These are phyloP conservation scores for Purpureocillium takamizusanense DNA, from an alignment of 2,329 filamentous ascomycete genomes.

Conservation along the genomic window DNA sequence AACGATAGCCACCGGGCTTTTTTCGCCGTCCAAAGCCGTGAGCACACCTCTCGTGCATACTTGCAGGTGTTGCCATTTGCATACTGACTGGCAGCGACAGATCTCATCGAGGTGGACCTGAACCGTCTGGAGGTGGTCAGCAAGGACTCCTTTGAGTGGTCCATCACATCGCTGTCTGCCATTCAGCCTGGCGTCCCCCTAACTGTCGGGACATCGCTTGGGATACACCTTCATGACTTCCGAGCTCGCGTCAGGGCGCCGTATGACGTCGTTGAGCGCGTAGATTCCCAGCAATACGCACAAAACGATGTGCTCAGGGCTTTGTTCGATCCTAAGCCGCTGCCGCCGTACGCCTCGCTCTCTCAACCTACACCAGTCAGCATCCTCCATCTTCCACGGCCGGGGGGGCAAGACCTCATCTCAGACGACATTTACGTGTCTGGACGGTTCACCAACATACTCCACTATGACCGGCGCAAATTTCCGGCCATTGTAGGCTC, in stretches of 20 bases:
- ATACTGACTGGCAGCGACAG: conserved; percentile 11
- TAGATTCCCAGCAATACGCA: conserved; percentile 18
- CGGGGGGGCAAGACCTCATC: conserved; percentile 40
- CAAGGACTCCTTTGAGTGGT: conserved; percentile 66
- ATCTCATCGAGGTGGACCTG: conserved; percentile 75
- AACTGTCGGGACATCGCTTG: conserved; percentile 74
- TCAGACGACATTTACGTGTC: conserved; percentile 81
- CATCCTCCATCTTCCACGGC: conserved; percentile 65
- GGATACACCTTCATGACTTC: conserved; percentile 75
- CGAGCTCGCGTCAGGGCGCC: conserved; percentile 33
- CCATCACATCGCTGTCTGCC: conserved; percentile 74
- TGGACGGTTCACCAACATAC: conserved; percentile 78
- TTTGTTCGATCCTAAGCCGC: conserved; percentile 43
- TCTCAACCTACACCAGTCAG: conserved; percentile 75
- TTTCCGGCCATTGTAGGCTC: conserved; percentile 72
- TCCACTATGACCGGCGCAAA: conserved; percentile 81
- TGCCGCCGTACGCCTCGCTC: conserved; percentile 58
- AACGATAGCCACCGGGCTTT: conserved; percentile 59
- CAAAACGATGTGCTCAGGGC: conserved; percentile 21
- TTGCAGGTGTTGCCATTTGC: background rate
- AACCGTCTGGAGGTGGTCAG: conserved; percentile 60
- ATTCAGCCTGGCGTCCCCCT: conserved; percentile 58
- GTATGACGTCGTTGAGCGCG: conserved; percentile 24
- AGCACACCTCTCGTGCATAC: conserved; percentile 17
- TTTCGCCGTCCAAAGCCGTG: conserved; percentile 67